These are phyloP conservation scores for Phaeotremella fagi DNA, from an alignment of 768 basidiomycete genomes.

Conservation along the genomic window DNA sequence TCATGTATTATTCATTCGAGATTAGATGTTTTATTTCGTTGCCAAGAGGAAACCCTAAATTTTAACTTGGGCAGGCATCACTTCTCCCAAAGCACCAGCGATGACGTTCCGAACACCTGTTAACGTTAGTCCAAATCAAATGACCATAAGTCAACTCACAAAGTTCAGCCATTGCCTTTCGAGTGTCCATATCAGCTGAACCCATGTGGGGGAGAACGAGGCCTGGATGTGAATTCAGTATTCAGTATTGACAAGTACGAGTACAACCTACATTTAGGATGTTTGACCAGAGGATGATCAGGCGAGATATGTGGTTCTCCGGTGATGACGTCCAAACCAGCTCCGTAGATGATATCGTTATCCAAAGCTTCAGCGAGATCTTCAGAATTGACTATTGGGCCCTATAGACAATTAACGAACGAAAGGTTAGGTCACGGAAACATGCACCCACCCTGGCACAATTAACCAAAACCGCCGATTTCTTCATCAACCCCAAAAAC, in stretches of 20 bases:
- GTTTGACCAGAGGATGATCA: slow-evolving; percentile 75
- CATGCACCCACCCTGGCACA: slow-evolving; percentile 57
- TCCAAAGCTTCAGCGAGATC: slow-evolving; percentile 75
- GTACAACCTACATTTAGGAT: slow-evolving; percentile 58
- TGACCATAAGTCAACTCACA: slow-evolving; percentile 40
- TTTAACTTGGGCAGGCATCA: slow-evolving; percentile 30
- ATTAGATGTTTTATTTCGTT: neutral
- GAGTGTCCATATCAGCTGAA: slow-evolving; percentile 80
- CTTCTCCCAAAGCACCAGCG: slow-evolving; percentile 26
- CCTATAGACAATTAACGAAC: slow-evolving; percentile 50
- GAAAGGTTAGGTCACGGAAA: no score
- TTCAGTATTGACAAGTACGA: neutral
- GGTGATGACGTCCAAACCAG: slow-evolving; percentile 89
- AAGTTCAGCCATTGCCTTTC: slow-evolving; percentile 72
- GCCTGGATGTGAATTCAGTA: slow-evolving; percentile 51
- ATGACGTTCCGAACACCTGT: slow-evolving; percentile 22
- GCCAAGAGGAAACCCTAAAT: no score
- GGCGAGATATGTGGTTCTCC: slow-evolving; percentile 72
- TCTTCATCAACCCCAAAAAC: slow-evolving; percentile 81
- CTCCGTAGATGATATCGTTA: slow-evolving; percentile 79
- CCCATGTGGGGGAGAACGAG: slow-evolving; percentile 85
- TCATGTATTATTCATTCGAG: no score
- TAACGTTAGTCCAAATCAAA: neutral
- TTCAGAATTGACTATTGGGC: slow-evolving; percentile 77
- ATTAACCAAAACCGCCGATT: slow-evolving; percentile 75